Evolutionary conservation across 768 basidiomycete genomes (phyloP).

Genomic region (Gloeopeniophorella convolvens): DNA sequence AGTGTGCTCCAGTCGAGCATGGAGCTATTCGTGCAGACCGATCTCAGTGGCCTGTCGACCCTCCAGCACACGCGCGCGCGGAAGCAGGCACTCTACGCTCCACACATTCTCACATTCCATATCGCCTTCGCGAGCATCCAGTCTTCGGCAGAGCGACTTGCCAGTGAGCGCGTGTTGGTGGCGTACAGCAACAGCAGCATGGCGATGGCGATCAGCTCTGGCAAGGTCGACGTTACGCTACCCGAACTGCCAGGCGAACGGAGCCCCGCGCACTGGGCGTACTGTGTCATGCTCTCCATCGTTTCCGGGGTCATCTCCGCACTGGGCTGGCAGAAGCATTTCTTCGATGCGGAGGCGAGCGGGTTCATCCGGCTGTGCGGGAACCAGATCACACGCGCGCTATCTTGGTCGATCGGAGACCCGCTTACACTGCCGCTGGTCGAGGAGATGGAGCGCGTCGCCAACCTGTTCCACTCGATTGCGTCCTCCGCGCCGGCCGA

Average conservation of each 20-base stretch:
- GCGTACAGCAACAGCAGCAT: slow-evolving; percentile 83
- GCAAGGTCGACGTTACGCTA: slow-evolving; percentile 58
- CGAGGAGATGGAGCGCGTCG: slow-evolving; percentile 78
- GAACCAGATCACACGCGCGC: slow-evolving; percentile 66
- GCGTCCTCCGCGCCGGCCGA: slow-evolving; percentile 48
- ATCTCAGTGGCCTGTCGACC: slow-evolving; percentile 66
- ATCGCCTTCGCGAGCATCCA: slow-evolving; percentile 74
- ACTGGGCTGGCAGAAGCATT: slow-evolving; percentile 60
- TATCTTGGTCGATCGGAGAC: slow-evolving; percentile 80
- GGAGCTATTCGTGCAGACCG: slow-evolving; percentile 60
- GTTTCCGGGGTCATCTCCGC: slow-evolving; percentile 64
- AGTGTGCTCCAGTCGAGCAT: slow-evolving; percentile 72
- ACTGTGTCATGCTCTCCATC: slow-evolving; percentile 80
- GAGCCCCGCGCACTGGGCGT: slow-evolving; percentile 72
- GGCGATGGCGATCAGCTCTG: slow-evolving; percentile 67
- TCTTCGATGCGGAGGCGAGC: slow-evolving; percentile 78
- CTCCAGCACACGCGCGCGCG: slow-evolving; percentile 53
- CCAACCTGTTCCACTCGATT: slow-evolving; percentile 71
- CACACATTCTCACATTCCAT: slow-evolving; percentile 80
- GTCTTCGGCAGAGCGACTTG: slow-evolving; percentile 76
- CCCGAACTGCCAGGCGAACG: slow-evolving; percentile 69
- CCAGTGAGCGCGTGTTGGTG: slow-evolving; percentile 71
- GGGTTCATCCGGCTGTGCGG: slow-evolving; percentile 83
- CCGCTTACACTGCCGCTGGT: slow-evolving; percentile 68
- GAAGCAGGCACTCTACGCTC: slow-evolving; percentile 64